Evolutionary conservation across 2,329 filamentous ascomycete genomes (phyloP).

Genomic region (Aspergillaceae sp.): DNA sequence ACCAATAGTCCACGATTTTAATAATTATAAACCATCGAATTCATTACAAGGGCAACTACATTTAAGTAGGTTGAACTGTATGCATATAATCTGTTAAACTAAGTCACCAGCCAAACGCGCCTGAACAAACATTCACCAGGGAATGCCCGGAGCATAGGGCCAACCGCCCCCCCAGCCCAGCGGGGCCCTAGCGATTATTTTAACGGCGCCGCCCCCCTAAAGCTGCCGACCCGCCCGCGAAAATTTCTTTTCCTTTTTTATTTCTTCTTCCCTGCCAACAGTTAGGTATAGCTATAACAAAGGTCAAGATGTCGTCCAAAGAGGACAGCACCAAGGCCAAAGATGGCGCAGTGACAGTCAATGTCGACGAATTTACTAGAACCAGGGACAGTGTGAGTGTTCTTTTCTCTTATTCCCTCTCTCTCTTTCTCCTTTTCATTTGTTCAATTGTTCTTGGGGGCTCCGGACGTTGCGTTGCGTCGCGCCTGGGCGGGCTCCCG

Average conservation of each 20-base stretch:
- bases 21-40: too few relatives aligned
- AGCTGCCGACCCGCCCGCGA: conserved; percentile 10
- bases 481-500: too few relatives aligned
- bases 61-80: too few relatives aligned
- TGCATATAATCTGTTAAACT: too few relatives aligned
- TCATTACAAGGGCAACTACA: too few relatives aligned
- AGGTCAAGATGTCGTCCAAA: conserved; percentile 28
- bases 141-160: background rate
- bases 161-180: background rate
- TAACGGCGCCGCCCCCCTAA: conserved; percentile 7
- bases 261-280: conserved; percentile 7
- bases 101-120: background rate
- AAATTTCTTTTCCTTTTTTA: conserved; percentile 11
- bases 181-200: conserved; percentile 3
- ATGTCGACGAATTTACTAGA: conserved; percentile 67
- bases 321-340: conserved; percentile 26
- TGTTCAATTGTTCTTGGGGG: conserved; percentile 2
- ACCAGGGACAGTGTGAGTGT: conserved; percentile 72
- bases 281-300: conserved; percentile 7
- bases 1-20: too few relatives aligned
- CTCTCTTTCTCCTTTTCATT: conserved; percentile 2
- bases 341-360: conserved; percentile 32
- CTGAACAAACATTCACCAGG: background rate
- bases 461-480: too few relatives aligned
- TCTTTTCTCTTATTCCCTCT: conserved; percentile 3